These are phyloP conservation scores for Cucumis variabilis DNA, from an alignment of 331 rosid genomes.

Conservation along the genomic window DNA sequence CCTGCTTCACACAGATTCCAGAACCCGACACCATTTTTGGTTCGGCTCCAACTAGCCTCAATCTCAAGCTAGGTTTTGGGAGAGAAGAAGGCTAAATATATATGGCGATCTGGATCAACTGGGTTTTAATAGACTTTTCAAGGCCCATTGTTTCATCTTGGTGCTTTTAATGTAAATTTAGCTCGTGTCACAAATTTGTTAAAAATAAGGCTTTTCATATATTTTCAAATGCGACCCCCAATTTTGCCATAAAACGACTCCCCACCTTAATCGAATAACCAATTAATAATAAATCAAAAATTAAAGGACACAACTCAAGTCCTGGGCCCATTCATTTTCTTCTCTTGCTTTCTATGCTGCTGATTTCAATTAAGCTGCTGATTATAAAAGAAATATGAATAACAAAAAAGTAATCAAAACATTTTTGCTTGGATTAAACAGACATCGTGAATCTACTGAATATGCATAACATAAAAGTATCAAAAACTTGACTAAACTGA, in stretches of 20 bases:
- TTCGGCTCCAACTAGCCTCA: no score
- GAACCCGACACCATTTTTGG: slow-evolving; percentile 58
- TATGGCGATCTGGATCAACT: neutral
- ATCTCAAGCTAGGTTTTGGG: no score
- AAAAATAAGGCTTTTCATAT: no score
- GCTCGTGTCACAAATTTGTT: neutral
- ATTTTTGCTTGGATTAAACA: neutral
- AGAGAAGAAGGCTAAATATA: neutral
- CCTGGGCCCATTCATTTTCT: no score
- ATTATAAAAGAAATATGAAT: no score
- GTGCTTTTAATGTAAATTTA: neutral
- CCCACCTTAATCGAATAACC: no score
- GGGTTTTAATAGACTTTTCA: neutral
- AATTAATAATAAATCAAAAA: no score
- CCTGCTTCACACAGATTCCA: slow-evolving; percentile 62
- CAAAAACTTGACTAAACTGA: neutral
- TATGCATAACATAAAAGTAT: neutral
- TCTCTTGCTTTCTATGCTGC: no score
- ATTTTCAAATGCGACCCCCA: no score
- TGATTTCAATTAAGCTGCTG: no score
- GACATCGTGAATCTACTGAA: neutral
- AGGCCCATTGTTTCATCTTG: neutral
- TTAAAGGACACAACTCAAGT: no score
- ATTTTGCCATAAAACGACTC: no score
- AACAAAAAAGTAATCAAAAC: neutral